Evolutionary conservation across 208 protist species (phyloP).

Genomic region (Leptomonas pyrrhocoris): DNA sequence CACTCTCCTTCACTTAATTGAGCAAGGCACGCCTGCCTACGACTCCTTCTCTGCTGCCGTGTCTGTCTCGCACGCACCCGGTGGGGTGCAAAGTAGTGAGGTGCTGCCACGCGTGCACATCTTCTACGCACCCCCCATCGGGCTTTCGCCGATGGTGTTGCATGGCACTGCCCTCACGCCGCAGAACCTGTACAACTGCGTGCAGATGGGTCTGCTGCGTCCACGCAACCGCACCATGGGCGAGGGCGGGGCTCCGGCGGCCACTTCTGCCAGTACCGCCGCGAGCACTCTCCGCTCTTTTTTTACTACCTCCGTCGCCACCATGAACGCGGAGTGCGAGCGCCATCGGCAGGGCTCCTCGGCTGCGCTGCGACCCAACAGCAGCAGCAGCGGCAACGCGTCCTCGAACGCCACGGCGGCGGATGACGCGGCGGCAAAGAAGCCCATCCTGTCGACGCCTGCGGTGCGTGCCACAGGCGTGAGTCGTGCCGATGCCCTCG

Average conservation of each 20-base stretch:
- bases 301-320: conserved; percentile 18
- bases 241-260: background rate
- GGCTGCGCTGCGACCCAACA: background rate
- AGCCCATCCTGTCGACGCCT: conserved; percentile 9
- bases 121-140: conserved; percentile 39
- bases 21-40: conserved; percentile 47
- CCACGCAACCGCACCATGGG: background rate
- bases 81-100: background rate
- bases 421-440: background rate
- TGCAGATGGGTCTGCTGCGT: conserved; percentile 31
- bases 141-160: conserved; percentile 37
- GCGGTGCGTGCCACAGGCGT: conserved; percentile 19
- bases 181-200: conserved; percentile 30
- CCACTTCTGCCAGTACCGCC: background rate
- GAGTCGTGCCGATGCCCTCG: conserved; percentile 7
- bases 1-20: conserved; percentile 55
- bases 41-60: conserved; percentile 48
- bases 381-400: background rate
- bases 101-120: conserved; percentile 56
- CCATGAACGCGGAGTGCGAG: conserved; percentile 39
- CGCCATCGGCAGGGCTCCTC: conserved; percentile 11
- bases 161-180: conserved; percentile 43
- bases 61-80: conserved; percentile 1
- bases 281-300: conserved; percentile 17
- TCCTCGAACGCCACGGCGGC: background rate